These are phyloP conservation scores for Pisolithus orientalis DNA, from an alignment of 768 basidiomycete species.

Conservation along the genomic window DNA sequence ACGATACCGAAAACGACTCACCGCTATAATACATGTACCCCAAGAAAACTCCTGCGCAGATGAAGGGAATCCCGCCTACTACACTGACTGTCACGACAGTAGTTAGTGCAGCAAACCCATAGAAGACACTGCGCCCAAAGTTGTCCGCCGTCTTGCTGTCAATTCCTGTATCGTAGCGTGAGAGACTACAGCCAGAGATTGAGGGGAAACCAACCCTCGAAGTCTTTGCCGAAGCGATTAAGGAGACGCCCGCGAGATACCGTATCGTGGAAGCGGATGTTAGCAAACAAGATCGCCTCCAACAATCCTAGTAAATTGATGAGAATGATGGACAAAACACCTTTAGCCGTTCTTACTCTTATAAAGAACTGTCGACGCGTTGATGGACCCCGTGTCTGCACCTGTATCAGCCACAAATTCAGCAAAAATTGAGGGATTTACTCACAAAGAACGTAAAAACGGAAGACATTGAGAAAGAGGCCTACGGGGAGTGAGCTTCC, in stretches of 20 bases:
- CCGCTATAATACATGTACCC: constrained; percentile 67
- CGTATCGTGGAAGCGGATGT: constrained; percentile 91
- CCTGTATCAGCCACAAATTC: constrained; percentile 5
- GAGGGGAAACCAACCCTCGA: constrained; percentile 46
- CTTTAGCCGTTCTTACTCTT: constrained; percentile 36
- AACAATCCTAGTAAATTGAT: constrained; percentile 40
- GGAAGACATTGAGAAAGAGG: constrained; percentile 49
- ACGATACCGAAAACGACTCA: constrained; percentile 17
- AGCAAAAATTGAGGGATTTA: constrained; percentile 3
- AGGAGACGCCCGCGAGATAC: constrained; percentile 77
- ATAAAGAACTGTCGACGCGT: constrained; percentile 73
- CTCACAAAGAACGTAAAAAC: constrained; percentile 71
- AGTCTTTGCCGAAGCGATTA: constrained; percentile 86
- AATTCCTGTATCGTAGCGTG: constrained; percentile 44
- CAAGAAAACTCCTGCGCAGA: constrained; percentile 51
- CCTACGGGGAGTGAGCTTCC: constrained; percentile 29
- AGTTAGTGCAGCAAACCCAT: constrained; percentile 61
- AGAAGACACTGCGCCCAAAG: constrained; percentile 73
- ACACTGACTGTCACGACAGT: constrained; percentile 70
- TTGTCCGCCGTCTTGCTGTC: constrained; percentile 82
- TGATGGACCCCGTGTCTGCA: constrained; percentile 70
- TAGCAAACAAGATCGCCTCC: constrained; percentile 78
- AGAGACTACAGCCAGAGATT: background rate
- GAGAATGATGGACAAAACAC: constrained; percentile 5
- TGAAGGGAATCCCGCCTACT: constrained; percentile 74